These are phyloP conservation scores for Leptodontidium sp. DNA, from an alignment of 2,329 filamentous ascomycete genomes.

Conservation along the genomic window DNA sequence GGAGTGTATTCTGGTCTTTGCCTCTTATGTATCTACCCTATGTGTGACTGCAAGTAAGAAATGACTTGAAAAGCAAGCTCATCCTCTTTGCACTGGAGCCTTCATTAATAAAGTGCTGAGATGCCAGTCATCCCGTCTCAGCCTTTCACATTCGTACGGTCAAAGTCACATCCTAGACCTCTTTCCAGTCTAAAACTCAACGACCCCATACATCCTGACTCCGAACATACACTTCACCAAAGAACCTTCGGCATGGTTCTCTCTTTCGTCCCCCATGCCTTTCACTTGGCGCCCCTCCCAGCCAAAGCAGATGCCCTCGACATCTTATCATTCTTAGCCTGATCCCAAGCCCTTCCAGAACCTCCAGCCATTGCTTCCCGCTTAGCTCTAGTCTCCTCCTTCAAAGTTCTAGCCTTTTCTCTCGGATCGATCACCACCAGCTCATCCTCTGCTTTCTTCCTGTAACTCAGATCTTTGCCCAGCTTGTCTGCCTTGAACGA, in stretches of 20 bases:
- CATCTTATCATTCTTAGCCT: slow-evolving; percentile 64
- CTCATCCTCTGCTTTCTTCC: slow-evolving; percentile 90
- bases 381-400: slow-evolving; percentile 68
- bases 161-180: not conserved
- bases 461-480: slow-evolving; percentile 90
- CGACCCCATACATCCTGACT: not conserved
- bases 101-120: not conserved
- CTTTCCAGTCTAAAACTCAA: not conserved
- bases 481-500: slow-evolving; percentile 89
- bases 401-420: slow-evolving; percentile 78
- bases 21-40: too few species aligned
- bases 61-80: not conserved
- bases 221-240: not conserved
- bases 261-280: not conserved
- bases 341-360: slow-evolving; percentile 66
- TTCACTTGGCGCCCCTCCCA: slow-evolving; percentile 63
- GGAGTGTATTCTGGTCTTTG: not conserved
- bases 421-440: slow-evolving; percentile 91
- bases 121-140: not conserved
- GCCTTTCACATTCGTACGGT: not conserved
- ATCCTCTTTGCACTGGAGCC: too few species aligned
- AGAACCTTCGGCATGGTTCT: not conserved
- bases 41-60: too few species aligned
- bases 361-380: slow-evolving; percentile 60
- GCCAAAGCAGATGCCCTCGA: slow-evolving; percentile 60